Percentiles rank a stretch among this genome's conserved stretches.
phyloP scores from a whole-genome alignment of 1,284 basidiomycete species.

The Apiotrichum mycotoxinovorans region DNA sequence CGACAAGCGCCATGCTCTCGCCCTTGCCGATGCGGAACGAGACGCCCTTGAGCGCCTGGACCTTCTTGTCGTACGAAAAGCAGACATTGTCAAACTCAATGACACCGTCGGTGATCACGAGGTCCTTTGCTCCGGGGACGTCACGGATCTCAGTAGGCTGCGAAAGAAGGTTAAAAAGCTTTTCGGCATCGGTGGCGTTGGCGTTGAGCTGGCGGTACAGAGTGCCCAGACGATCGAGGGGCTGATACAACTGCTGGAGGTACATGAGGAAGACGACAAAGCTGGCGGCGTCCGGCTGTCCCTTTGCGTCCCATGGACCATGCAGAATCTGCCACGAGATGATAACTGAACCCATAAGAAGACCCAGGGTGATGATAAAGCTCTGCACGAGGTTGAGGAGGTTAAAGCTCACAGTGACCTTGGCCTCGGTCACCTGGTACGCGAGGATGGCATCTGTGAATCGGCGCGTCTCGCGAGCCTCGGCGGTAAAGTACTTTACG shows the following conservation, averaged over 20 bases:
- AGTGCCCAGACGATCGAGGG: constrained; percentile 90
- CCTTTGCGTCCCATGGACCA: constrained; percentile 52
- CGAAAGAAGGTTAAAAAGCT: constrained; percentile 84
- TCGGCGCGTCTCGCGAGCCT: constrained; percentile 78
- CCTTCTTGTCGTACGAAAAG: constrained; percentile 81
- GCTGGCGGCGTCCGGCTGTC: constrained; percentile 82
- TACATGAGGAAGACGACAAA: constrained; percentile 97
- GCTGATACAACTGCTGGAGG: constrained; percentile 89
- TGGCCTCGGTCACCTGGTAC: constrained; percentile 87
- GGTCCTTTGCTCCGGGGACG: constrained; percentile 63
- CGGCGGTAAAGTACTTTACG: constrained; percentile 97
- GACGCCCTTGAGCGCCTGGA: constrained; percentile 81
- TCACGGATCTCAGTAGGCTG: constrained; percentile 76
- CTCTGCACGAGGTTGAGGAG: constrained; percentile 92
- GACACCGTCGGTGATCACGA: constrained; percentile 72
- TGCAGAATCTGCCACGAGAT: constrained; percentile 87
- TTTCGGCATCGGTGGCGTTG: constrained; percentile 92
- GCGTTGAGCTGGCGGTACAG: constrained; percentile 93
- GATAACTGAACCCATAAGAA: constrained; percentile 89
- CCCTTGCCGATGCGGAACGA: constrained; percentile 91
- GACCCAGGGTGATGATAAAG: constrained; percentile 83
- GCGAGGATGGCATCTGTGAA: constrained; percentile 79
- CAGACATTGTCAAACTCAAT: constrained; percentile 90
- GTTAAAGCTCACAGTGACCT: constrained; percentile 86
- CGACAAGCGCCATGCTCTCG: constrained; percentile 92